These are phyloP conservation scores for Kappamyces sp. DNA, from an alignment of 192 early-diverging fungal species.

Conservation along the genomic window DNA sequence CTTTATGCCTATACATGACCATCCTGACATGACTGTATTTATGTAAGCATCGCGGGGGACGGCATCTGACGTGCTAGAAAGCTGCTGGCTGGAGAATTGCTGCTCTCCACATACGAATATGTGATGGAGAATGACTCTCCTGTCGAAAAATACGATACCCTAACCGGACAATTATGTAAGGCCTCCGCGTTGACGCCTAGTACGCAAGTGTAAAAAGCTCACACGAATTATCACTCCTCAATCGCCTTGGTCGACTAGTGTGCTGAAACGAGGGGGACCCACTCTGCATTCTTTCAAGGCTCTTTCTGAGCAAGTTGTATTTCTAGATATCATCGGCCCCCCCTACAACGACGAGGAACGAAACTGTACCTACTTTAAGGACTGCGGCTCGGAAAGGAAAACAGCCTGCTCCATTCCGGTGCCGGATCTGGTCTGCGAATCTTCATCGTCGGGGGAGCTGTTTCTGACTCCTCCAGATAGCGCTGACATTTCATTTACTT, in stretches of 20 bases:
- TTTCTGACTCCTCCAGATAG: no score
- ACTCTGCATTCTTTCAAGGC: constrained; percentile 38
- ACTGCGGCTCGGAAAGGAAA: constrained; percentile 11
- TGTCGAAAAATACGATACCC: background rate
- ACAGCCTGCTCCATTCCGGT: background rate
- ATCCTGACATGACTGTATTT: constrained; percentile 44
- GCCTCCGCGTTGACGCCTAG: constrained; percentile 9
- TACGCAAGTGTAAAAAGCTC: background rate
- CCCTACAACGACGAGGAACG: constrained; percentile 42
- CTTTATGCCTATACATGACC: constrained; percentile 40
- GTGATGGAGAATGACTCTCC: constrained; percentile 4
- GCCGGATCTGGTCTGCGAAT: no score
- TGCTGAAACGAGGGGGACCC: constrained; percentile 22
- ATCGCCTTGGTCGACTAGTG: constrained; percentile 27
- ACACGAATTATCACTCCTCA: constrained; percentile 21
- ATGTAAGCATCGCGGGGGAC: constrained; percentile 7
- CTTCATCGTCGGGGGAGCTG: no score
- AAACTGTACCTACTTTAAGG: constrained; percentile 39
- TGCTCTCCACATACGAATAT: constrained; percentile 5
- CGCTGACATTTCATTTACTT: no score
- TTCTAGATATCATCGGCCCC: constrained; percentile 46
- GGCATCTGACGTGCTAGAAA: background rate
- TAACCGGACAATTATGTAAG: constrained; percentile 1
- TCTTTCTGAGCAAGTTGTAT: constrained; percentile 34
- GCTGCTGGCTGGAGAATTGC: constrained; percentile 8